Base-by-base conservation (phyloP, 2,329 filamentous ascomycete genomes). In the Aspergillus udagawae region DNA sequence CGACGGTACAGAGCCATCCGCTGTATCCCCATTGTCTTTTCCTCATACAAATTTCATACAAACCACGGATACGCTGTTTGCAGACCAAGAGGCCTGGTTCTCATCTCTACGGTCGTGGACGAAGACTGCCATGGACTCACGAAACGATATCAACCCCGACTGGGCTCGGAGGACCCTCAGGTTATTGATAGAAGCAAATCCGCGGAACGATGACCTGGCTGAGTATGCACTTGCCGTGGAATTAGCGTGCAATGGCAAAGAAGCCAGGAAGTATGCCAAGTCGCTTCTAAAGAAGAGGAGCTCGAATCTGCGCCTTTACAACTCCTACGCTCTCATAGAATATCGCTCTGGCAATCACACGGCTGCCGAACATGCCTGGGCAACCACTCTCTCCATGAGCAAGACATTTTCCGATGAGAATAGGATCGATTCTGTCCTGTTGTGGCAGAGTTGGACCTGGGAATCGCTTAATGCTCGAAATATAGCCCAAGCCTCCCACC, bases 301-400 rank as follows among this genome's bases (percentile, higher is more conserved):
- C 0, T 79, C 83, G 1, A 88, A 85, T 63, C 70, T 90, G 3
- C 77, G 80, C 14, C 77, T 97, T 0, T 97, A 95, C 73, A 89
- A 91, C 63, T 85, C 86, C 0, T 96, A 93, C 67, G 90, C 88
- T 0, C 74, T 91, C 14, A 84, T 91, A 3, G 90, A 96, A 71
- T 80, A 75, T 62, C 77, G 78, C 1, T 81, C 81, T 29, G 83
- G 80, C 0, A 86, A 88, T 25, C 63, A 69, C 1, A 79, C 83
- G 0, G 77, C 84, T 49, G 86, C 88, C 4, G 75, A 80, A 23
- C 85, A 84, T 52, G 86, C 94, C 0, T 83, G 93, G 65, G 71
- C 79, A 1, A 87, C 88, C 1, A 87, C 90, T 1, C 77, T 91
- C n/a, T 77, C 77, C 2, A 83, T 86, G 79, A 79, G 75, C 54